phyloP scores from a whole-genome alignment of 371 early-diverging fungal genomes.

The Umbelopsis sp. region DNA sequence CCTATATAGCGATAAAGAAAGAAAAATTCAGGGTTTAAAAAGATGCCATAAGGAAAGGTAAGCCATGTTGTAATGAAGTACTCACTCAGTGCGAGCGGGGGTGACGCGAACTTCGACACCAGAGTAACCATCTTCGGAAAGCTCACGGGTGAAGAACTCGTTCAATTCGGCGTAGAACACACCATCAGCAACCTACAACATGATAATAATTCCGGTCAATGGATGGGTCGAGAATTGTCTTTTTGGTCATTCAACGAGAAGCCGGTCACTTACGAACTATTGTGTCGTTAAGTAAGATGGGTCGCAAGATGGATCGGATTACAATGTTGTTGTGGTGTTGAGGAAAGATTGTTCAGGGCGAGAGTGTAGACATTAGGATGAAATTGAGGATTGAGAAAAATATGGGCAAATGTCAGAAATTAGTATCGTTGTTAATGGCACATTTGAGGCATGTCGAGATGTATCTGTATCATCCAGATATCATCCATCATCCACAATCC shows the following conservation, averaged over 20 bases:
- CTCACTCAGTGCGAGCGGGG: constrained; percentile 94
- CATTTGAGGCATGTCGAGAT: constrained; percentile 13
- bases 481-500: constrained; percentile 29
- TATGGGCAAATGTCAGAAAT: neutral
- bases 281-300: neutral
- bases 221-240: neutral
- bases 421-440: constrained; percentile 16
- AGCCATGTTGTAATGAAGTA: neutral
- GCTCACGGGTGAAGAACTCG: constrained; percentile 96
- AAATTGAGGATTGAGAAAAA: constrained; percentile 3
- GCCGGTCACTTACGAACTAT: constrained; percentile 57
- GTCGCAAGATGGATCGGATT: neutral
- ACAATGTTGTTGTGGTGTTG: neutral
- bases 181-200: constrained; percentile 90
- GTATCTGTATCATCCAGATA: constrained; percentile 35
- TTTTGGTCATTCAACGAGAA: neutral
- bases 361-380: neutral
- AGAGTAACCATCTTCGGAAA: constrained; percentile 90
- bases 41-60: neutral
- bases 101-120: constrained; percentile 99
- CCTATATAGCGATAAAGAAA: constrained; percentile 20
- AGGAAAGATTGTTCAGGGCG: neutral
- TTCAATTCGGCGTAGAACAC: constrained; percentile 99
- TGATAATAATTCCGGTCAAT: neutral
- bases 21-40: neutral